Evolutionary conservation across 2,329 filamentous ascomycete genomes (phyloP).

Genomic region (Diatrype stigma): DNA sequence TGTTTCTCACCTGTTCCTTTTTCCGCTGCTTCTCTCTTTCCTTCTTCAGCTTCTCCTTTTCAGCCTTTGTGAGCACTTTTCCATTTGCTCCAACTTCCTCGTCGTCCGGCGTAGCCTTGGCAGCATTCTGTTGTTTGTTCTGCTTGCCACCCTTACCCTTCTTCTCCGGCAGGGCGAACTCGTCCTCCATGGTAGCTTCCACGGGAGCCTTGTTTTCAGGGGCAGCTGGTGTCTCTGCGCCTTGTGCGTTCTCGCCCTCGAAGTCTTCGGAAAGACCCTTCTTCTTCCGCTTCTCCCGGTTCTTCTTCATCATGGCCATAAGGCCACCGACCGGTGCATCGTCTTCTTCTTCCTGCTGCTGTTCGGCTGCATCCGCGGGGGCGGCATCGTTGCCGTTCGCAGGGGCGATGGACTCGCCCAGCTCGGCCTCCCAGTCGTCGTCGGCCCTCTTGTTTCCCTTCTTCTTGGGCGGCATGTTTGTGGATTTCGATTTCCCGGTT

Average conservation of each 20-base stretch:
- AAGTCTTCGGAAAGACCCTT: conserved; percentile 74
- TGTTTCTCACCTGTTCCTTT: conserved; percentile 75
- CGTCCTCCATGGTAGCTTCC: conserved; percentile 79
- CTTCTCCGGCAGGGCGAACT: conserved; percentile 80
- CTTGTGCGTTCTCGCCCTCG: conserved; percentile 59
- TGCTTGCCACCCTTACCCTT: conserved; percentile 57
- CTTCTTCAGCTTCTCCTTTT: conserved; percentile 98
- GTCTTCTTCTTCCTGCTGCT: conserved; percentile 54
- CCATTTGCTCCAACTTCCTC: conserved; percentile 52
- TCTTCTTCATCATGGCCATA: conserved; percentile 77
- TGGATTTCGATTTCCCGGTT: background rate
- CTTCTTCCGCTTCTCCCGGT: conserved; percentile 84
- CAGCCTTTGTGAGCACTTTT: conserved; percentile 87
- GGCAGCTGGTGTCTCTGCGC: conserved; percentile 38
- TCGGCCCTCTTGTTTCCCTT: conserved; percentile 80
- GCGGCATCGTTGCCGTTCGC: conserved; percentile 47
- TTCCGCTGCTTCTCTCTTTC: conserved; percentile 98
- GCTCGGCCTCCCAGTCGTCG: conserved; percentile 92
- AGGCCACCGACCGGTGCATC: conserved; percentile 60
- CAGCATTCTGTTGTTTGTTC: conserved; percentile 40
- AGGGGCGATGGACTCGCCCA: conserved; percentile 73
- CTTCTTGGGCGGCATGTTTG: conserved; percentile 86
- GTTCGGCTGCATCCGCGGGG: conserved; percentile 44
- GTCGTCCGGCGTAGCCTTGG: conserved; percentile 41
- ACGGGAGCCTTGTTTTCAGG: conserved; percentile 66